Evolutionary conservation across 2,329 filamentous ascomycete species (phyloP), one percentile per base, ranked within the genome.

Genomic region (Microdochium bolleyi): DNA sequence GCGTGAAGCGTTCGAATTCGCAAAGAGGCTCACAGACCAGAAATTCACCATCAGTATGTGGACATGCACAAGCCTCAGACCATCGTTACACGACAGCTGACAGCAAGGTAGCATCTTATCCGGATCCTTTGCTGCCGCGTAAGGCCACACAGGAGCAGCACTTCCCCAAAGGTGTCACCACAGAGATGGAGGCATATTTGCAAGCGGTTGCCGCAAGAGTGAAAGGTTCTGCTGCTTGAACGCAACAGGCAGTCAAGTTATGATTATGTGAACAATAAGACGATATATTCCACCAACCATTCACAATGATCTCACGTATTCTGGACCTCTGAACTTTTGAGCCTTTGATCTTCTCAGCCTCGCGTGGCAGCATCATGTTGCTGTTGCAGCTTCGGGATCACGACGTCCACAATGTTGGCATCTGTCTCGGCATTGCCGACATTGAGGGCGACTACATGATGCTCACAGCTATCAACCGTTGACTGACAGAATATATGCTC

Each of bases 11-110:
- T 65, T 62, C 38, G 72, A 77, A 3, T 51, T 56, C 3, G 60
- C 64, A 10, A 72, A 67, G 46, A 71, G 62, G 21, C 67, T 81
- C 1, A 53, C 64, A 1, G 76, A 80, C 55, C 68, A 70, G 46
- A 67, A 69, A 10, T 79, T 80, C 59, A 74, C 71, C 52, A 69
- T 72, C 5, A 65, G 78, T 79, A 62, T 58, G 72, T 55, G 3
- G 44, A 24, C 34, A 24, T 32, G 21, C 14, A 22, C 16, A 50
- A 51, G 24, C n/a, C n/a, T n/a, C 55, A 54, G 52, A 60, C 51
- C 41, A 13, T 2, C 7, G 50, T n/a, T 51, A 9, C 22, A 19
- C 11, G 49, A 67, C 67, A 66, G 65, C 62, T 51, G 68, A 73
- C 37, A 77, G 74, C 51, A 69, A 70, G 8, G 8, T 7, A 46